These are phyloP conservation scores for Aegilops sharonensis DNA, from an alignment of 176 grass and related monocot genomes.

Conservation along the genomic window DNA sequence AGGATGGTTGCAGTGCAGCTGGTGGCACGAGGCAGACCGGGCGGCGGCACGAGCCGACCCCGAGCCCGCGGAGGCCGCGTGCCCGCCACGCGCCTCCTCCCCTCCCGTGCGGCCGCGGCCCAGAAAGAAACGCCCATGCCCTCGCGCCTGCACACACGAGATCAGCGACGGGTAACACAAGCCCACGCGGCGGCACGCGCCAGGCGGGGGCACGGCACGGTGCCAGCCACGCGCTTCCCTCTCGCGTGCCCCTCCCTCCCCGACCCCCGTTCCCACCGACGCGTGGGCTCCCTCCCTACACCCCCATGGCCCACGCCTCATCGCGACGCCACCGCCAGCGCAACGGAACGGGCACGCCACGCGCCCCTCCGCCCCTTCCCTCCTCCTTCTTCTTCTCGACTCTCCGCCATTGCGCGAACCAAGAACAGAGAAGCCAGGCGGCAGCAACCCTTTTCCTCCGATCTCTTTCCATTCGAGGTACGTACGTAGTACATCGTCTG, in stretches of 20 bases:
- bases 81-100: background rate
- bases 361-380: background rate
- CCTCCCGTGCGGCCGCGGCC: background rate
- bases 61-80: background rate
- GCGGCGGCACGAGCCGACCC: background rate
- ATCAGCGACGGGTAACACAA: background rate
- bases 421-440: background rate
- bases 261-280: background rate
- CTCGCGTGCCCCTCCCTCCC: background rate
- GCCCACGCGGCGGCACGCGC: conserved; percentile 43
- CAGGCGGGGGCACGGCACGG: background rate
- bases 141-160: background rate
- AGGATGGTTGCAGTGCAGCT: background rate
- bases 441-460: background rate
- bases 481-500: too few species aligned
- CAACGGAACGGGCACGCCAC: conserved; percentile 24
- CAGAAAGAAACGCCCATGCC: background rate
- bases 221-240: conserved; percentile 11
- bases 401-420: background rate
- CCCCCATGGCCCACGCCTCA: background rate
- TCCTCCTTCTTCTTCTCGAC: background rate
- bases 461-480: background rate
- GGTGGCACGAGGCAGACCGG: background rate
- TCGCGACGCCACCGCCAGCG: background rate
- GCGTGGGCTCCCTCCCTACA: background rate